Conservation (phyloP, 345 rosid species). For the Triadica sebifera region DNA sequence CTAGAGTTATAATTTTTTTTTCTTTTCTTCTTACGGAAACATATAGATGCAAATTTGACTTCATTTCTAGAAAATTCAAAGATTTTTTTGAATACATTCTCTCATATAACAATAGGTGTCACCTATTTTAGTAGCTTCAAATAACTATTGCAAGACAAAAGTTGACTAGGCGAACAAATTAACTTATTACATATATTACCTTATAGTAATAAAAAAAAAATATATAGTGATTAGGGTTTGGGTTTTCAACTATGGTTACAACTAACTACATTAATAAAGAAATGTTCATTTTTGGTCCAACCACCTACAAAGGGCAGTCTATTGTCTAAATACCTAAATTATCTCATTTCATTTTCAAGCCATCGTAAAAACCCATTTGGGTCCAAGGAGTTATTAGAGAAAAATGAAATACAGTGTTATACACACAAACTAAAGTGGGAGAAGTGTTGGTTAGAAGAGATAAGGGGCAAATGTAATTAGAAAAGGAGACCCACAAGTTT, state of each 20-base stretch:
- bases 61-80: background rate
- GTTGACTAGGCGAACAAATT: background rate
- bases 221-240: background rate
- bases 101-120: background rate
- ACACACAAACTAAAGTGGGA: background rate
- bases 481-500: constrained; percentile 30
- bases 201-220: background rate
- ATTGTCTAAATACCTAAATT: constrained; percentile 10
- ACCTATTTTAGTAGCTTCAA: background rate
- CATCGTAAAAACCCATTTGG: background rate
- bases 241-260: constrained; percentile 5
- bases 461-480: background rate
- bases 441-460: background rate
- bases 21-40: background rate
- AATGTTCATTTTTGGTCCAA: background rate
- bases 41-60: background rate
- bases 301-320: background rate
- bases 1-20: background rate
- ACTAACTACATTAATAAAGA: background rate
- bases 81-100: background rate
- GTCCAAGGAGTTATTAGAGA: constrained; percentile 1
- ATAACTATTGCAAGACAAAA: background rate
- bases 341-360: constrained; percentile 7
- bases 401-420: background rate
- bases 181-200: background rate